Conservation (phyloP, 768 basidiomycete species). For the Lactarius deliciosus region DNA sequence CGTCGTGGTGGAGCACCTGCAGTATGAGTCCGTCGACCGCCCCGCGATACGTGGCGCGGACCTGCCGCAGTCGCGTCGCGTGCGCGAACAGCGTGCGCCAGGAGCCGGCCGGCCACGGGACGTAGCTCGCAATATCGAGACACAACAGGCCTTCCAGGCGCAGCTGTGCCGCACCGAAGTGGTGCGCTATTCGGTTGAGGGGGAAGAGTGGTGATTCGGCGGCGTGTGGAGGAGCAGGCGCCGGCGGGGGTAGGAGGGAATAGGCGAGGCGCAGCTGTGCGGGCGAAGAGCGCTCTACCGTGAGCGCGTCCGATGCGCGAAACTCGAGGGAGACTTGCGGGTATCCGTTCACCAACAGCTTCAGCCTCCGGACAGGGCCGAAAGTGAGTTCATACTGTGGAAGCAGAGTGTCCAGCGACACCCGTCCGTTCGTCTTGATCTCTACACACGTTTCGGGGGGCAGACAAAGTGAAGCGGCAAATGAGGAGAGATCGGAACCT, state of each 20-base stretch:
- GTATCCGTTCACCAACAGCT: constrained; percentile 4
- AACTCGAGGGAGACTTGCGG: constrained; percentile 11
- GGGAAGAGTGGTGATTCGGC: background rate
- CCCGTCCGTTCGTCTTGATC: constrained; percentile 1
- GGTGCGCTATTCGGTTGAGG: constrained; percentile 1
- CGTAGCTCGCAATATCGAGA: constrained; percentile 13
- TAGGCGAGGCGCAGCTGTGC: constrained; percentile 15
- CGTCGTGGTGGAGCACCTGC: background rate
- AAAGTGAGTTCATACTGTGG: constrained; percentile 8
- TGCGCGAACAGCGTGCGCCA: constrained; percentile 5
- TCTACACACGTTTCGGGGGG: constrained; percentile 9
- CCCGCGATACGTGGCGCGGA: constrained; percentile 12
- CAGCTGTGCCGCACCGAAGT: background rate
- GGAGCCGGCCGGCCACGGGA: background rate
- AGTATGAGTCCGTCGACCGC: constrained; percentile 17
- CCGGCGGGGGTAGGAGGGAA: background rate
- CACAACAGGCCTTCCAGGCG: constrained; percentile 5
- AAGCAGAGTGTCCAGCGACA: background rate
- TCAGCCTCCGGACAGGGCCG: constrained; percentile 18
- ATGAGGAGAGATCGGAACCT: constrained; percentile 2
- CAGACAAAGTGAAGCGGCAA: background rate
- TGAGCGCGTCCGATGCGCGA: constrained; percentile 9
- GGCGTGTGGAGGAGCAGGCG: background rate
- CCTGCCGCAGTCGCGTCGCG: constrained; percentile 12
- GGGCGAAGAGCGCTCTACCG: constrained; percentile 3